Percentiles rank a stretch among this genome's conserved stretches.
These are phyloP conservation scores for Candida glucosophila DNA, from an alignment of 1,139 yeast genomes.

Conservation along the genomic window DNA sequence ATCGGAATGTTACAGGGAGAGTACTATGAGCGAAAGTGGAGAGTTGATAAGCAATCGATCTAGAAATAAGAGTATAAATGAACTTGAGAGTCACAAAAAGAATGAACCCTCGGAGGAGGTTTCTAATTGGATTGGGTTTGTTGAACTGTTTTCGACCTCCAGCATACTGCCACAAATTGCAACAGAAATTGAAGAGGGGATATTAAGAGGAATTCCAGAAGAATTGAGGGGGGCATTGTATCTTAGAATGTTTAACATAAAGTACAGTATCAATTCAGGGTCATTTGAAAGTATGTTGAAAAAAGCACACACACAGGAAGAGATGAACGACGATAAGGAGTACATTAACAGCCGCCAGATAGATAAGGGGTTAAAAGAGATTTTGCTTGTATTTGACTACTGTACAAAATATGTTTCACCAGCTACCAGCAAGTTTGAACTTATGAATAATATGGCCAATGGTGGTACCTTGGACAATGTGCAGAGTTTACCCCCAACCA, in stretches of 20 bases:
- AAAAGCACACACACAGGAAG: slow-evolving; percentile 15
- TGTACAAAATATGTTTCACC: slow-evolving; percentile 20
- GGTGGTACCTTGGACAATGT: slow-evolving; percentile 7
- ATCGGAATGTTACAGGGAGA: no score
- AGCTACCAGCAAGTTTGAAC: slow-evolving; percentile 7
- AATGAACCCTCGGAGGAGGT: background rate
- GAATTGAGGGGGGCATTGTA: slow-evolving; percentile 23
- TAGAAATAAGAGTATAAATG: no score
- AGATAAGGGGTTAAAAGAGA: slow-evolving; percentile 15
- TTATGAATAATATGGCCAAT: slow-evolving; percentile 7
- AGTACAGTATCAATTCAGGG: slow-evolving; percentile 22
- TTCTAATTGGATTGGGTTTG: background rate
- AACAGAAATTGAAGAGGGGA: slow-evolving; percentile 16
- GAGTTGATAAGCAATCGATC: no score
- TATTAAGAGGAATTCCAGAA: slow-evolving; percentile 27
- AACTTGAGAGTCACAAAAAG: background rate
- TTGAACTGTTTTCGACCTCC: no score
- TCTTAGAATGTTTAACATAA: slow-evolving; percentile 24
- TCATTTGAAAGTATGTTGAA: slow-evolving; percentile 22
- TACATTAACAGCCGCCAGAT: slow-evolving; percentile 14
- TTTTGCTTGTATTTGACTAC: slow-evolving; percentile 25
- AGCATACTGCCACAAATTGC: slow-evolving; percentile 11
- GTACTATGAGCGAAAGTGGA: no score
- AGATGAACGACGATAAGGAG: slow-evolving; percentile 10
- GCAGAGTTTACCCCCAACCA: slow-evolving; percentile 11